Conservation (phyloP, 2,329 filamentous ascomycete species). For the Claviceps sp. region DNA sequence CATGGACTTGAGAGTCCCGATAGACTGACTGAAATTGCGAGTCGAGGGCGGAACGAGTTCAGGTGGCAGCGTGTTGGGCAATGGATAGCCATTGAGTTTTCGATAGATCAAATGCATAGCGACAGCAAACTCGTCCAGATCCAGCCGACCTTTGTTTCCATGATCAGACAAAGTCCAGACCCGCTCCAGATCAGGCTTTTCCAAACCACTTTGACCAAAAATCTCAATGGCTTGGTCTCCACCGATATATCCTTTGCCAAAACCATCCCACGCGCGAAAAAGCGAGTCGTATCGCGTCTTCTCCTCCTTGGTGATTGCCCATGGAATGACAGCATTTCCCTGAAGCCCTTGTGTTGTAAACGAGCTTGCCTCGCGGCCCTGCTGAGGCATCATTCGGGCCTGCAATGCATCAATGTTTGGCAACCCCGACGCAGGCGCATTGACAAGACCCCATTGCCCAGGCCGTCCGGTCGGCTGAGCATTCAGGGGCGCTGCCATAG, state of each 20-base stretch:
- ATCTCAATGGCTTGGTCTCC: conserved; percentile 93
- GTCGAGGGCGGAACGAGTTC: conserved; percentile 93
- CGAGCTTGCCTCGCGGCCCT: conserved; percentile 68
- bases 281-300: conserved; percentile 93
- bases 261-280: conserved; percentile 92
- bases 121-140: conserved; percentile 94
- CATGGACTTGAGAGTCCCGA: conserved; percentile 83
- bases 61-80: conserved; percentile 74
- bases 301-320: conserved; percentile 97
- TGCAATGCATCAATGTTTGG: conserved; percentile 91
- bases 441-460: conserved; percentile 97
- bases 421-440: conserved; percentile 75
- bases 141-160: conserved; percentile 83
- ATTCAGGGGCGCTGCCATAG: conserved; percentile 56
- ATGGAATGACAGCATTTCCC: conserved; percentile 91
- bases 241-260: conserved; percentile 82
- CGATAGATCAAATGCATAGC: conserved; percentile 99
- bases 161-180: conserved; percentile 93
- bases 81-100: conserved; percentile 88
- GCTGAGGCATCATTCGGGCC: conserved; percentile 93
- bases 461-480: conserved; percentile 89
- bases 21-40: conserved; percentile 81
- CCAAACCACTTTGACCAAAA: conserved; percentile 87
- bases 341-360: conserved; percentile 80
- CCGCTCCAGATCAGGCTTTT: conserved; percentile 77